phyloP scores from a whole-genome alignment of 306 rosid species.

The Lablab purpureus region DNA sequence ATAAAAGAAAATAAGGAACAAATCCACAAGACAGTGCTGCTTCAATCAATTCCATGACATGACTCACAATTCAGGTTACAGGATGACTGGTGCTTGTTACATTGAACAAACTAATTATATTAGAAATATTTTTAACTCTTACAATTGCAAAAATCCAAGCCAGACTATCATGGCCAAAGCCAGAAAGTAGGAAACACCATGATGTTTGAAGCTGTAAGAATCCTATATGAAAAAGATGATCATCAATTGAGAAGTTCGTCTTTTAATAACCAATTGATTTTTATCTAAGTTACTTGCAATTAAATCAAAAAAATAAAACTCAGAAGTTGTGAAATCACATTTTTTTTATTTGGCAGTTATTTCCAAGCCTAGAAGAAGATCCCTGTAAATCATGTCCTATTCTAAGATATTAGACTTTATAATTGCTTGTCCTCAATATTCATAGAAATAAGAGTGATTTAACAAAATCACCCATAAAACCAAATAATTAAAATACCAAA shows the following conservation, averaged over 20 bases:
- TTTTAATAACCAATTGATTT: not conserved
- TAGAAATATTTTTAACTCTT: not conserved
- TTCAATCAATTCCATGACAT: not conserved
- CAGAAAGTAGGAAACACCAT: not conserved
- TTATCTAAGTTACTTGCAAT: not conserved
- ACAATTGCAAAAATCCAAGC: not conserved
- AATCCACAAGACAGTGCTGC: not conserved
- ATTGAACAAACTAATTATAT: not conserved
- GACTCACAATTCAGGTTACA: not conserved
- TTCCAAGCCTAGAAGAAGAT: conserved; percentile 6
- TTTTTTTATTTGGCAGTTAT: not conserved
- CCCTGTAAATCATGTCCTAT: not conserved
- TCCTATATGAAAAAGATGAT: not conserved
- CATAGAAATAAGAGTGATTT: conserved; percentile 29
- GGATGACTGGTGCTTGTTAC: not conserved
- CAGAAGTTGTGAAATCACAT: not conserved
- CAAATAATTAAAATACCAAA: conserved; percentile 30
- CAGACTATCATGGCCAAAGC: not conserved
- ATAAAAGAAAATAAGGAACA: not conserved
- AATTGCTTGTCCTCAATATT: conserved; percentile 4
- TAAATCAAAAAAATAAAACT: not conserved
- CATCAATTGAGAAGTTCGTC: not conserved
- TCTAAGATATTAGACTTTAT: conserved; percentile 7
- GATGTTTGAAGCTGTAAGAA: not conserved
- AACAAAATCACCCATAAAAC: conserved; percentile 37